phyloP scores from a whole-genome alignment of 176 grass and related monocot species.

The Urochloa ruziziensis region DNA sequence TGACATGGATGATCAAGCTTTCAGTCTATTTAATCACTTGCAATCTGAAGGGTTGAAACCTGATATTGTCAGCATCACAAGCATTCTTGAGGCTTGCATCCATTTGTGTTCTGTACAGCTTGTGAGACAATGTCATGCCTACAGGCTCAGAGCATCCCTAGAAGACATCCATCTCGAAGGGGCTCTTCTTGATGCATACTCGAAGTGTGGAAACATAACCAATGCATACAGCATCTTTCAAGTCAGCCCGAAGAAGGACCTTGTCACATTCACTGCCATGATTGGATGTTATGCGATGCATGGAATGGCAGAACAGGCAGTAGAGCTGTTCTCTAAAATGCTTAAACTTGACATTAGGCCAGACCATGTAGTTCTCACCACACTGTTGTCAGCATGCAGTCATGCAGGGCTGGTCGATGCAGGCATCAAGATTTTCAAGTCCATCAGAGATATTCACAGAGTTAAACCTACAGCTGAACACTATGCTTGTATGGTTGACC shows the following conservation, averaged over 20 bases:
- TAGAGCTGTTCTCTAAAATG: constrained; percentile 62
- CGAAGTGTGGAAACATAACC: constrained; percentile 58
- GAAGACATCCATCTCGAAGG: constrained; percentile 59
- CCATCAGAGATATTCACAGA: constrained; percentile 43
- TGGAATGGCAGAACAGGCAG: constrained; percentile 63
- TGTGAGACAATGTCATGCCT: constrained; percentile 72
- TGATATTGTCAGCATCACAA: constrained; percentile 54
- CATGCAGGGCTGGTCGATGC: constrained; percentile 62
- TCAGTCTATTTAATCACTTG: constrained; percentile 56
- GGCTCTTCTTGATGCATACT: constrained; percentile 63
- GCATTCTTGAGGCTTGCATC: constrained; percentile 61
- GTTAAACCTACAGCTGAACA: constrained; percentile 55
- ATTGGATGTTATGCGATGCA: constrained; percentile 75
- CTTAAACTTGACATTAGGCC: constrained; percentile 53
- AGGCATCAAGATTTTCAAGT: constrained; percentile 63
- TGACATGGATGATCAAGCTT: constrained; percentile 42
- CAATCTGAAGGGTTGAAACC: constrained; percentile 45
- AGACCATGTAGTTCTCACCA: constrained; percentile 69
- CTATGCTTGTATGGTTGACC: constrained; percentile 71
- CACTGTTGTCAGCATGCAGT: constrained; percentile 72
- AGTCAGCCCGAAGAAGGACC: constrained; percentile 46
- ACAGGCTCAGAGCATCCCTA: constrained; percentile 54
- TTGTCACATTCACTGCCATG: constrained; percentile 70
- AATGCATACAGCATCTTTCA: constrained; percentile 53
- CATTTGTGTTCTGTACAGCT: constrained; percentile 56